Conservation (phyloP, 2,329 filamentous ascomycete species). For the Trichothecium roseum region DNA sequence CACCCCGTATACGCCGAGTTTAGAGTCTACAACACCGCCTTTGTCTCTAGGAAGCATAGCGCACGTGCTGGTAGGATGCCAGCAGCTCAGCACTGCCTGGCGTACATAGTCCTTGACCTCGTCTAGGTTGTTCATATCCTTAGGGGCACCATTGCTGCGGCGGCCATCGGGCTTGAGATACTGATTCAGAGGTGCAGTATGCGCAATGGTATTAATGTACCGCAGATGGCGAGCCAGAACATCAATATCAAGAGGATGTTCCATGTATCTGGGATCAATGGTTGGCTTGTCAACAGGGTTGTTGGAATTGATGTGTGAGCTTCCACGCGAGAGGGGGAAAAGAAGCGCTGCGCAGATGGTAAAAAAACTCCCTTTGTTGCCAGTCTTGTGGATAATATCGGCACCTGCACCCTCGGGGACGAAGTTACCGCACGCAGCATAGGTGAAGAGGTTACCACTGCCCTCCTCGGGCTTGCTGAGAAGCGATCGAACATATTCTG, state of each 20-base stretch:
- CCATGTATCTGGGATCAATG: constrained; percentile 47
- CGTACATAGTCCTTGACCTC: constrained; percentile 14
- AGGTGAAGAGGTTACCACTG: too few species aligned
- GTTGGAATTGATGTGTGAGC: constrained; percentile 41
- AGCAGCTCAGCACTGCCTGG: constrained; percentile 22
- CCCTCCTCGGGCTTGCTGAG: too few species aligned
- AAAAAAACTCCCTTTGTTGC: constrained; percentile 1
- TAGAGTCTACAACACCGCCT: constrained; percentile 23
- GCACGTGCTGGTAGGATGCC: constrained; percentile 28
- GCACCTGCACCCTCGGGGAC: too few species aligned
- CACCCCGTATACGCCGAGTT: constrained; percentile 21
- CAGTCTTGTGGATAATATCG: too few species aligned
- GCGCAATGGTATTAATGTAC: constrained; percentile 25
- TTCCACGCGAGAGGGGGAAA: constrained; percentile 49
- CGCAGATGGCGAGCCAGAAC: constrained; percentile 31
- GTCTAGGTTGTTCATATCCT: constrained; percentile 20
- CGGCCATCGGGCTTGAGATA: constrained; percentile 35
- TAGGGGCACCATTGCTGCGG: constrained; percentile 35
- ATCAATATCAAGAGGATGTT: constrained; percentile 45
- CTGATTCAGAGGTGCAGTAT: constrained; percentile 24
- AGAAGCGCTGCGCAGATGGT: constrained; percentile 24
- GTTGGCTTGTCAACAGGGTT: constrained; percentile 27
- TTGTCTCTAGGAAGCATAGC: constrained; percentile 30
- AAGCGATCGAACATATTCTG: too few species aligned
- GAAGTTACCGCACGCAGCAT: too few species aligned